These are phyloP conservation scores for Saturnispora silvae DNA, from an alignment of 805 yeast genomes.

Conservation along the genomic window DNA sequence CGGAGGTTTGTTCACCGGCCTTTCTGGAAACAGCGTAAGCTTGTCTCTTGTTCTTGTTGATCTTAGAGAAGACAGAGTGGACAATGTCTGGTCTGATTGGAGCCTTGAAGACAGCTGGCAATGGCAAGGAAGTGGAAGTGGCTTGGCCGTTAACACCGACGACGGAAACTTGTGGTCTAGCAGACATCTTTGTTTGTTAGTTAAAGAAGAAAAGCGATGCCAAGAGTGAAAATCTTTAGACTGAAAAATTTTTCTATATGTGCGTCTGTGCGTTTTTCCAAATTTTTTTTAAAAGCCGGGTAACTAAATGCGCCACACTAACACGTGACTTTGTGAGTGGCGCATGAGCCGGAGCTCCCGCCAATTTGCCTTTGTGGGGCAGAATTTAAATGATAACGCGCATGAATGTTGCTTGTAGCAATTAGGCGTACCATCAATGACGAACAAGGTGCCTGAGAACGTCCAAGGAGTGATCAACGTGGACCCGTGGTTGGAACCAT, in stretches of 20 bases:
- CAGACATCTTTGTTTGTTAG: conserved; percentile 23
- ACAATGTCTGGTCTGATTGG: conserved; percentile 99
- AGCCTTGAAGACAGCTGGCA: conserved; percentile 98
- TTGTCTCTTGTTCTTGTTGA: conserved; percentile 99
- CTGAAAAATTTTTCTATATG: conserved; percentile 9
- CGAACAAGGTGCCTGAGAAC: conserved; percentile 15
- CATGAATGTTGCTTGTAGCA: too few relatives aligned
- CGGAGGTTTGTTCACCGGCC: conserved; percentile 99
- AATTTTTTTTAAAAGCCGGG: not conserved
- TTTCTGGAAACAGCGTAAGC: conserved; percentile 99
- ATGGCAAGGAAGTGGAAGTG: conserved; percentile 72
- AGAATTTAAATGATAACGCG: too few relatives aligned
- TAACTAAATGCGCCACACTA: not conserved
- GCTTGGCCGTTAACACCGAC: conserved; percentile 75
- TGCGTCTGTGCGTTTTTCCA: not conserved
- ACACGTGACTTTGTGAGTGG: not conserved
- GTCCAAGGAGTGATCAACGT: conserved; percentile 54
- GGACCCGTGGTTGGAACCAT: conserved; percentile 86
- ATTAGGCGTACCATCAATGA: too few relatives aligned
- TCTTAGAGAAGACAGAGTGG: conserved; percentile 96
- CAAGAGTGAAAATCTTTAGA: not conserved
- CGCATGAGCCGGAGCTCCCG: too few relatives aligned
- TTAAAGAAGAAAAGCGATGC: not conserved
- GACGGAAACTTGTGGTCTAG: conserved; percentile 95
- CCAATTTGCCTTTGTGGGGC: too few relatives aligned